These are phyloP conservation scores for Aureobasidium uvarum DNA, from an alignment of 2,329 filamentous ascomycete genomes.

Conservation along the genomic window DNA sequence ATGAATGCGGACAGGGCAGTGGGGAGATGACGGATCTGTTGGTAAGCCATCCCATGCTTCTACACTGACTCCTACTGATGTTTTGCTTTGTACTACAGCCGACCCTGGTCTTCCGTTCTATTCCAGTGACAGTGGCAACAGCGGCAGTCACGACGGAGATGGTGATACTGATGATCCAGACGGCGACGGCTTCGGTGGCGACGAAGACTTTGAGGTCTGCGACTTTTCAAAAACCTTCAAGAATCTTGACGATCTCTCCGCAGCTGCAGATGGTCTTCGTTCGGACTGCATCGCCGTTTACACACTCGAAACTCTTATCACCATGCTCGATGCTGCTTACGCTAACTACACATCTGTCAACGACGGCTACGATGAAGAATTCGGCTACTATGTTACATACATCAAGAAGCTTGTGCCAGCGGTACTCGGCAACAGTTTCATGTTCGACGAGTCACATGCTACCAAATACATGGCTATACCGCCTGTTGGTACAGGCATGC, in stretches of 20 bases:
- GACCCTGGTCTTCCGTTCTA: neutral
- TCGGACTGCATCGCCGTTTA: slow-evolving; percentile 15
- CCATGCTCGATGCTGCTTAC: slow-evolving; percentile 17
- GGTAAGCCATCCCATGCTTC: neutral
- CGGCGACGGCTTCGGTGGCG: neutral
- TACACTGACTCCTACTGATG: neutral
- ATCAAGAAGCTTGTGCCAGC: slow-evolving; percentile 21
- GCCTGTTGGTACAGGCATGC: slow-evolving; percentile 1
- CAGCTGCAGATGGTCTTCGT: slow-evolving; percentile 11
- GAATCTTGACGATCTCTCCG: slow-evolving; percentile 15
- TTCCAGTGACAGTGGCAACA: neutral
- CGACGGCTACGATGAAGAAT: slow-evolving; percentile 25
- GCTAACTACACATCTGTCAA: slow-evolving; percentile 23
- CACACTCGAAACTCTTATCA: slow-evolving; percentile 13
- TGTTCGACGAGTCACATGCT: slow-evolving; percentile 5
- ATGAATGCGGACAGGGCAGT: neutral
- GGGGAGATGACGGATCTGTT: neutral
- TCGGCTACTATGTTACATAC: slow-evolving; percentile 23
- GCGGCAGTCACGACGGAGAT: neutral
- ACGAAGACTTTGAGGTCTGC: slow-evolving; percentile 1
- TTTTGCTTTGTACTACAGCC: neutral
- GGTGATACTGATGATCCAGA: neutral
- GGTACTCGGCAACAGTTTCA: slow-evolving; percentile 21
- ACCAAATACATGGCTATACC: neutral
- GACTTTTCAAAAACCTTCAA: neutral